Evolutionary conservation across 192 early-diverging fungal species (phyloP).

Genomic region (Linderina pennispora): DNA sequence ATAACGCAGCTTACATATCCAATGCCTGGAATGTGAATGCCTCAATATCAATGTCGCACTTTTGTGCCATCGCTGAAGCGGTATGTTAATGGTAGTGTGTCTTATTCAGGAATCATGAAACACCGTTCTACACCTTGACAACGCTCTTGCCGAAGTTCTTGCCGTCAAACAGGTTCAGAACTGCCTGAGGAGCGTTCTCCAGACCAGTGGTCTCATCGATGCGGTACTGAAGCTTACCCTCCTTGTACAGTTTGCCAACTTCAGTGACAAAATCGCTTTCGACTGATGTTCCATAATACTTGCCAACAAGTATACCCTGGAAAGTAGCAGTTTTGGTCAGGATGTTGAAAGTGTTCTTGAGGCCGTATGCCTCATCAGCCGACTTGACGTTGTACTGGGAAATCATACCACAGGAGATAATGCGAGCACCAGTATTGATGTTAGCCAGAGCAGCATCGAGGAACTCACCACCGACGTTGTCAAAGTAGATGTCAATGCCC

Average conservation of each 20-base stretch:
- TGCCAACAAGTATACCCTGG: slow-evolving; percentile 61
- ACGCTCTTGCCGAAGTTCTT: slow-evolving; percentile 67
- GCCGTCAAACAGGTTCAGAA: slow-evolving; percentile 58
- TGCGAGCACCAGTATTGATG: slow-evolving; percentile 59
- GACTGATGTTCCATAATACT: slow-evolving; percentile 39
- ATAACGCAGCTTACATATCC: too few relatives aligned
- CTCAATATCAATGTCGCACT: too few relatives aligned
- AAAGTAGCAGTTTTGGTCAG: slow-evolving; percentile 54
- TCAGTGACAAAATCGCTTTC: slow-evolving; percentile 53
- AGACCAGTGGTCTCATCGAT: slow-evolving; percentile 57
- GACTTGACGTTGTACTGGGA: slow-evolving; percentile 62
- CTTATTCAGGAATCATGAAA: too few relatives aligned
- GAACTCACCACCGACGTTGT: slow-evolving; percentile 21
- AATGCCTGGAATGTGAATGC: too few relatives aligned
- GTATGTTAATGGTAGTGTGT: too few relatives aligned
- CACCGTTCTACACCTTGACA: slow-evolving; percentile 48
- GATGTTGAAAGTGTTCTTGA: slow-evolving; percentile 55
- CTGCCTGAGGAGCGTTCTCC: slow-evolving; percentile 57
- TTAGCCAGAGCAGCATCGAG: slow-evolving; percentile 58
- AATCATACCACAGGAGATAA: slow-evolving; percentile 70
- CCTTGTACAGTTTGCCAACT: slow-evolving; percentile 50
- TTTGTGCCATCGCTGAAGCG: too few relatives aligned
- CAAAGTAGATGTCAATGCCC: slow-evolving; percentile 73
- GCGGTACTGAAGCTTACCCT: slow-evolving; percentile 59
- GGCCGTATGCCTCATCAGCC: slow-evolving; percentile 39